phyloP scores from a whole-genome alignment of 495 filamentous ascomycete species.

The Astrothelium macrocarpum region DNA sequence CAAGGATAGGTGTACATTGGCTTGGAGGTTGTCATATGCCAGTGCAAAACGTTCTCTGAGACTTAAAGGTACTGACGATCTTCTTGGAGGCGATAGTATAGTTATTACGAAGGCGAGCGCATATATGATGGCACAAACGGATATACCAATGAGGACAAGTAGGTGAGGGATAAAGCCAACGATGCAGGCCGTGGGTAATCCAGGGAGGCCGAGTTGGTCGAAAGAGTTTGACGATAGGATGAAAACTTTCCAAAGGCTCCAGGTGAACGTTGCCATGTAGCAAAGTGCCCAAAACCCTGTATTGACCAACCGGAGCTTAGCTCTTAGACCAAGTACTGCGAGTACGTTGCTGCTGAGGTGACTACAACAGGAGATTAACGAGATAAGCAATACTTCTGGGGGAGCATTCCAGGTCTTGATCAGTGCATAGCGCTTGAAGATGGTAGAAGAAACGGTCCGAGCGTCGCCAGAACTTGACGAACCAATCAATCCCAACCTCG shows the following conservation, averaged over 20 bases:
- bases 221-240: constrained; percentile 14
- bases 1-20: constrained; percentile 70
- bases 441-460: not conserved
- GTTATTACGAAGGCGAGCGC: constrained; percentile 63
- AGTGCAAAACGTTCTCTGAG: constrained; percentile 47
- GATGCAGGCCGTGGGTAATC: constrained; percentile 89
- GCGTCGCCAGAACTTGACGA: constrained; percentile 12
- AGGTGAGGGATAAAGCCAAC: constrained; percentile 92
- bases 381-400: constrained; percentile 78
- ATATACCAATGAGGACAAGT: constrained; percentile 67
- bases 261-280: constrained; percentile 72
- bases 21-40: constrained; percentile 84
- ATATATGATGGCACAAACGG: constrained; percentile 66
- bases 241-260: constrained; percentile 44
- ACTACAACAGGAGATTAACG: constrained; percentile 77
- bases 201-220: constrained; percentile 42
- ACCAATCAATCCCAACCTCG: constrained; percentile 61
- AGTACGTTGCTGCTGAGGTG: constrained; percentile 78
- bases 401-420: constrained; percentile 64
- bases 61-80: constrained; percentile 28
- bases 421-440: constrained; percentile 30
- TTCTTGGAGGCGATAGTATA: constrained; percentile 53
- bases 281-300: constrained; percentile 82
- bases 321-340: constrained; percentile 68
- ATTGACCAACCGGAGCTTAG: constrained; percentile 65